Evolutionary conservation across 2,329 filamentous ascomycete genomes (phyloP).

Genomic region (Colletotrichum eremochloae): DNA sequence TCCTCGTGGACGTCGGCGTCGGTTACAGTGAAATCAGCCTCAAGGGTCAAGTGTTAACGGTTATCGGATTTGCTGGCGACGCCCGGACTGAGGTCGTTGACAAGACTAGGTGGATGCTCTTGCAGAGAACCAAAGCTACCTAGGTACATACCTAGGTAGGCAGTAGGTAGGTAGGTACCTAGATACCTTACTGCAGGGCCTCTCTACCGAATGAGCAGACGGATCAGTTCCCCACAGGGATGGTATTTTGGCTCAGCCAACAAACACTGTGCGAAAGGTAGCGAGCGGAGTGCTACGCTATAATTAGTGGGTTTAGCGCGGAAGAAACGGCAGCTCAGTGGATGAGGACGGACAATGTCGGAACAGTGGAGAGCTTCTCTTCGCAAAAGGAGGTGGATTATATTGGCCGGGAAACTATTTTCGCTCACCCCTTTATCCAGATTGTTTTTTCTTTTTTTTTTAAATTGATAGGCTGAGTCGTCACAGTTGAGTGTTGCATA

Average conservation of each 20-base stretch:
- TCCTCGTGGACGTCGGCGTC: background rate
- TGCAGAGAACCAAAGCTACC: slow-evolving; percentile 11
- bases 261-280: slow-evolving; percentile 23
- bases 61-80: slow-evolving; percentile 6
- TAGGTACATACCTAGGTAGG: background rate
- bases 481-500: background rate
- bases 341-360: slow-evolving; percentile 34
- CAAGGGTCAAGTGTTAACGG: background rate
- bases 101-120: slow-evolving; percentile 7
- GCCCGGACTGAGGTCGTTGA: slow-evolving; percentile 2
- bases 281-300: background rate
- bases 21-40: background rate
- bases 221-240: slow-evolving; percentile 29
- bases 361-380: slow-evolving; percentile 36
- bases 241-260: background rate
- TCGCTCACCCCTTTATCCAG: slow-evolving; percentile 8
- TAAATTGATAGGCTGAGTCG: background rate
- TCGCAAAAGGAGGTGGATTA: slow-evolving; percentile 35
- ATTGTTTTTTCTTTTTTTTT: slow-evolving; percentile 4
- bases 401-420: slow-evolving; percentile 15
- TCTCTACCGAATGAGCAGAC: slow-evolving; percentile 4
- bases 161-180: background rate
- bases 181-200: background rate
- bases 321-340: slow-evolving; percentile 27
- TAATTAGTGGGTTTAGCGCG: background rate